Evolutionary conservation across 2,329 filamentous ascomycete genomes (phyloP), one percentile per base, ranked within the genome.

Genomic region (Cordyceps cateniannulata): DNA sequence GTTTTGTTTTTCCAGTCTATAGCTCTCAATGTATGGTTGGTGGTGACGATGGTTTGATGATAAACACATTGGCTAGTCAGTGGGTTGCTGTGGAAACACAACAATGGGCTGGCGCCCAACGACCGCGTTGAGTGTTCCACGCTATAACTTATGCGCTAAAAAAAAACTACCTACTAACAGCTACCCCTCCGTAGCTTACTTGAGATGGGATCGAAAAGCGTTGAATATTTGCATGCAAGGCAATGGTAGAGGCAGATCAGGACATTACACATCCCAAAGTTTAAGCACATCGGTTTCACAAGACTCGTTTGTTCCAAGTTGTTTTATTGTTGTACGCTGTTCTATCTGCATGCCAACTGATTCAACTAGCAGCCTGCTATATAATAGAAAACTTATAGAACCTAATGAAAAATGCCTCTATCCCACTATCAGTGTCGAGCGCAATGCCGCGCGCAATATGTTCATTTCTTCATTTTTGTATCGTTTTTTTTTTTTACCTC

Each of bases 1-100:
- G n/a, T n/a, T n/a, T 12, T 40, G 48, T 50, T 53, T 44, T 51
- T 22, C 22, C 40, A 18, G 20, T 40, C 32, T 22, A 35, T 47
- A 24, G 10, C 25, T 42, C 38, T 20, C 38, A 20, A n/a, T 42
- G 24, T 38, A 8, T 42, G 3, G 44, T 38, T 3, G 24, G 44
- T 48, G 44, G 16, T 42, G 38, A 18, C 47, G 40, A 47, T 40
- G 59, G 22, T 50, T 20, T 16, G 29, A 54, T 42, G 49, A 48
- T 54, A 40, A 55, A 54, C 40, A 54, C 50, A 20, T 27, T 47
- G 0, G 18, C n/a, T n/a, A 42, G 9, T 32, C 24, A 25, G 29
- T 44, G 32, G 25, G 59, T 61, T 61, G 59, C 59, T 55, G 59
- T 56, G 27, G 59, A 51, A 55, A 61, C 29, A 35, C 50, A 61